Evolutionary conservation across 768 basidiomycete species (phyloP).

Genomic region (Gymnopilus junonius): DNA sequence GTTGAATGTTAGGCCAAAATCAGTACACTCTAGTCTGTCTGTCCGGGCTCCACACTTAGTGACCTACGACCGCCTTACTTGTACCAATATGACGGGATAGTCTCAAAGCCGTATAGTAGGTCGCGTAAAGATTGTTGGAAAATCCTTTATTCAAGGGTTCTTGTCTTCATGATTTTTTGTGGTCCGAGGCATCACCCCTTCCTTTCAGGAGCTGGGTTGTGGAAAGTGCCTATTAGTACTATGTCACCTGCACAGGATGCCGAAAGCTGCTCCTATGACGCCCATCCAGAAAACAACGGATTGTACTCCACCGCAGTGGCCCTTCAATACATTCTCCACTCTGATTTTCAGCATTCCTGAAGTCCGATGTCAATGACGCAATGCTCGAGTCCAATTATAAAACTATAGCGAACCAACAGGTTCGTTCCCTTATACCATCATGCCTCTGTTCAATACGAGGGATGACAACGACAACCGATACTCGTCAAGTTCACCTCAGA

Average conservation of each 20-base stretch:
- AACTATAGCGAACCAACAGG: not conserved
- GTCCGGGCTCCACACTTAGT: not conserved
- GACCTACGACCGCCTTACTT: not conserved
- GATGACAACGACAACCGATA: conserved; percentile 11
- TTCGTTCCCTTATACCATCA: not conserved
- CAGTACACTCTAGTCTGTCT: too few species aligned
- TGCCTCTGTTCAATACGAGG: conserved; percentile 31
- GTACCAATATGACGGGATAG: not conserved
- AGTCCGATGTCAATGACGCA: not conserved
- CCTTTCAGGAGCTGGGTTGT: not conserved
- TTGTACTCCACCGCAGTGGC: not conserved
- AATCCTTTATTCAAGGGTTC: not conserved
- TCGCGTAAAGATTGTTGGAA: not conserved
- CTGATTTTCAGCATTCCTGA: not conserved
- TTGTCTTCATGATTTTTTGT: not conserved
- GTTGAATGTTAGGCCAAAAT: too few species aligned
- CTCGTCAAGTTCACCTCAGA: conserved; percentile 19
- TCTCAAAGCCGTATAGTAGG: not conserved
- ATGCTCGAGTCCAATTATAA: not conserved
- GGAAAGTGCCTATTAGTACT: not conserved
- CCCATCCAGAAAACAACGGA: not conserved
- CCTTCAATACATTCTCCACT: not conserved
- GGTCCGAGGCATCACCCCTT: not conserved
- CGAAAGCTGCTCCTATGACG: not conserved
- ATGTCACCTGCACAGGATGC: not conserved